Evolutionary conservation across 352 stramenopile genomes (phyloP), one percentile per base, ranked within the genome.

Genomic region (Globisporangium okanoganense): DNA sequence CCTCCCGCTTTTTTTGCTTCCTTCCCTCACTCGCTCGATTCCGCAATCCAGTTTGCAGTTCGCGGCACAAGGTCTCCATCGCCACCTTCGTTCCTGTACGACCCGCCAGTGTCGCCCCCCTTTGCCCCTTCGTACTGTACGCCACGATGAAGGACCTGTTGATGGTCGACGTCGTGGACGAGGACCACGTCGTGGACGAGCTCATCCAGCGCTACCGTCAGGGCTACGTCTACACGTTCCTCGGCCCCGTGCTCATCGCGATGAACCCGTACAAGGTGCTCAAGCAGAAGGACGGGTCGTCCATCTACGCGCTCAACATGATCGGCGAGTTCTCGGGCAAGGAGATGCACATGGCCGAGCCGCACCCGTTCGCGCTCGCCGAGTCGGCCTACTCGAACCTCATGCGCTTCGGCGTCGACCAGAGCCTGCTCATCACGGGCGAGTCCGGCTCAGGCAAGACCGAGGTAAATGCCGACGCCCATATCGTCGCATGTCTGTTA

Each of bases 361-460:
- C 88, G 53, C 88, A 96, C 59, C 81, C 87, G 61, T 96, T 95
- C 55, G 86, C 86, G 33, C 75, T 94, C 66, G 88, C 85, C 56
- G 88, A 96, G 62, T 85, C 70, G 49, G 85, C 88, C 5, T 98
- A 98, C 71, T 86, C 78, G 62, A 88, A 84, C 50, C 76, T 98
- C 66, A 94, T 98, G 79, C 83, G 82, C 68, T 90, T 92, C 59
- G 71, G 78, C 49, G 73, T 82, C 47, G 78, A 92, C 73, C 94
- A 96, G 58, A 92, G 82, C 41, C 67, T 95, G 58, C 86, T 94
- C 58, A 92, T 92, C 61, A 94, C 88, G 45, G 75, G 84, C 43
- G 87, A 97, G 69, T 91, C 78, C 0, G 87, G 93, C 56, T 83
- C 90, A 38, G 94, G 94, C 52, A 98, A 98, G 80, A 98, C 94